phyloP scores from a whole-genome alignment of 2,329 filamentous ascomycete species.

The Ampelomyces quisqualis region DNA sequence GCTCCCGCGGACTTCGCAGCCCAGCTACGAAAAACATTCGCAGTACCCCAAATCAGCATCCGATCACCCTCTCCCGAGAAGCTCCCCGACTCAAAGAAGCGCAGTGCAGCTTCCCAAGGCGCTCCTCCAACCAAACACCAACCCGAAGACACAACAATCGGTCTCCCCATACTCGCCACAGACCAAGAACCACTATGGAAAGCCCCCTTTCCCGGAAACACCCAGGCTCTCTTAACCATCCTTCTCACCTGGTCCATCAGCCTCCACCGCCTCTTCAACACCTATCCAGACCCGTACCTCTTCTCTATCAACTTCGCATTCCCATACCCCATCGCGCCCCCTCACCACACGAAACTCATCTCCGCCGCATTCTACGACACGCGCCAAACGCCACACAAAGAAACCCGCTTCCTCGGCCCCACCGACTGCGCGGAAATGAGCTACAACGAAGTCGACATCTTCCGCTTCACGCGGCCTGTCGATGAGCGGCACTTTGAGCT shows the following conservation, averaged over 20 bases:
- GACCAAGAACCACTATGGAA: conserved; percentile 5
- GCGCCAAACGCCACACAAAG: conserved; percentile 13
- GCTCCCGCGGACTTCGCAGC: too few species aligned
- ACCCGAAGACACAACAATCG: conserved; percentile 3
- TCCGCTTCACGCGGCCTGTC: conserved; percentile 2
- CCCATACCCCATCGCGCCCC: conserved; percentile 13
- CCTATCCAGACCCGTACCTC: conserved; percentile 7
- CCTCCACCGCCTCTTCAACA: conserved; percentile 13
- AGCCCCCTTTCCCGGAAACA: conserved; percentile 18
- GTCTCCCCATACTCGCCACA: conserved; percentile 10
- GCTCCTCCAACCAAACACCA: conserved; percentile 3
- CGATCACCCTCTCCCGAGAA: conserved; percentile 9
- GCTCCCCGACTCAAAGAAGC: conserved; percentile 7
- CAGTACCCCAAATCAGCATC: not conserved
- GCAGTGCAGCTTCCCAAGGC: conserved; percentile 1
- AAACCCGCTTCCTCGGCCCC: conserved; percentile 22
- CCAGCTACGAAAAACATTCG: too few species aligned
- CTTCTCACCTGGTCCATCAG: conserved; percentile 23
- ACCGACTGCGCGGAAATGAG: conserved; percentile 15
- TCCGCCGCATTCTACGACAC: conserved; percentile 26
- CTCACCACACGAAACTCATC: conserved; percentile 14
- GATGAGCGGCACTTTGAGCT: not conserved
- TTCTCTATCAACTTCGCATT: conserved; percentile 21
- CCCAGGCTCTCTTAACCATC: conserved; percentile 13
- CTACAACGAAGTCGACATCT: conserved; percentile 29